Evolutionary conservation across 2,329 filamentous ascomycete genomes (phyloP).

Genomic region (Dactylonectria estremocensis): DNA sequence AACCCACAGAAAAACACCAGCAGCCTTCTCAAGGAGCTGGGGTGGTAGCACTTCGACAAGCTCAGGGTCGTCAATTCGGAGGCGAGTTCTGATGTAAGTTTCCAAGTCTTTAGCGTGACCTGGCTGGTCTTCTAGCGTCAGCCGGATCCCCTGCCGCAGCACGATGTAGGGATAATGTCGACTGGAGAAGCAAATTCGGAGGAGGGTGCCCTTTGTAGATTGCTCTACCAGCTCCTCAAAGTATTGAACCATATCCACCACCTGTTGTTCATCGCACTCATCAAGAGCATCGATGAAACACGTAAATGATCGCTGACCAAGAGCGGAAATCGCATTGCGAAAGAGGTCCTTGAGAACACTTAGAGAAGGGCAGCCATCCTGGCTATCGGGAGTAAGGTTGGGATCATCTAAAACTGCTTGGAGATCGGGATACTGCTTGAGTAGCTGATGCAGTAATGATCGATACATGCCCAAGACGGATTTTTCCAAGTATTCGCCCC

Average conservation of each 20-base stretch:
- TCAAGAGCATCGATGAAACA: slow-evolving; percentile 60
- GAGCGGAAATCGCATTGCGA: slow-evolving; percentile 34
- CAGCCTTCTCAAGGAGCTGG: slow-evolving; percentile 54
- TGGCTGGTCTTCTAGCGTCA: slow-evolving; percentile 54
- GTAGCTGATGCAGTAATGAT: slow-evolving; percentile 63
- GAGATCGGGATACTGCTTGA: slow-evolving; percentile 54
- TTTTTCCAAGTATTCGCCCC: slow-evolving; percentile 61
- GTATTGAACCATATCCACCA: slow-evolving; percentile 60
- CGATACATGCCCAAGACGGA: slow-evolving; percentile 65
- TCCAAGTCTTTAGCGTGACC: slow-evolving; percentile 56
- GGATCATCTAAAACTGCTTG: slow-evolving; percentile 50
- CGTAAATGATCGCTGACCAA: slow-evolving; percentile 28
- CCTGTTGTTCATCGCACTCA: slow-evolving; percentile 61
- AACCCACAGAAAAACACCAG: slow-evolving; percentile 62
- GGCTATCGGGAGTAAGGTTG: fast-evolving
- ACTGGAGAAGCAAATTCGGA: slow-evolving; percentile 61
- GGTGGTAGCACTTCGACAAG: slow-evolving; percentile 20
- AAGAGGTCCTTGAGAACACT: slow-evolving; percentile 45
- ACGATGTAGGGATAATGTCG: slow-evolving; percentile 63
- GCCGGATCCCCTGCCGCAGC: slow-evolving; percentile 44
- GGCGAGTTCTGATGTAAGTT: slow-evolving; percentile 49
- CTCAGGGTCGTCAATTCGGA: slow-evolving; percentile 38
- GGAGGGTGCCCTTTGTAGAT: slow-evolving; percentile 31
- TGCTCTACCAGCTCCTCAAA: slow-evolving; percentile 57
- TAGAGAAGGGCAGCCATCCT: slow-evolving; percentile 17